Percentiles rank a stretch among this genome's conserved stretches.
phyloP scores from a whole-genome alignment of 352 stramenopile genomes.

The Pythium utonaiense region DNA sequence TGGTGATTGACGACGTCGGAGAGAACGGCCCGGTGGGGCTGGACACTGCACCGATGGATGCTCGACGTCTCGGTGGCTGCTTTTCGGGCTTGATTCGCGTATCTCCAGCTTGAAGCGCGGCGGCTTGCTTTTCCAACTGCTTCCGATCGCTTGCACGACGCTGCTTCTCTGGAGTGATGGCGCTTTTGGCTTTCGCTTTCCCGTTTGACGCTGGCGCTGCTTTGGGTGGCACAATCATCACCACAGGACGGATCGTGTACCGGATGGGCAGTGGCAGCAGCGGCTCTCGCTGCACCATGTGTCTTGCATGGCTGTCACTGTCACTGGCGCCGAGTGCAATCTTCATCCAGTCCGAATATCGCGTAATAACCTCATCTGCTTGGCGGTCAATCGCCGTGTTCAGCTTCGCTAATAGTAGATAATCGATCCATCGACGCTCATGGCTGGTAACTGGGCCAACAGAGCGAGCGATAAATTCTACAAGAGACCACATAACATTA shows the following conservation, averaged over 20 bases:
- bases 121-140: conserved; percentile 11
- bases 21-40: conserved; percentile 10
- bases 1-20: conserved; percentile 13
- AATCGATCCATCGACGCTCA: conserved; percentile 37
- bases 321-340: conserved; percentile 58
- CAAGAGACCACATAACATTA: conserved; percentile 3
- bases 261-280: conserved; percentile 53
- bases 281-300: conserved; percentile 19
- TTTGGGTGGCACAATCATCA: conserved; percentile 28
- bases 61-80: conserved; percentile 1
- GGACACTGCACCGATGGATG: neutral
- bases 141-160: neutral
- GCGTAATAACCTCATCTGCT: conserved; percentile 32
- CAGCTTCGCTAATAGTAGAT: conserved; percentile 53
- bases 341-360: conserved; percentile 77
- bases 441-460: conserved; percentile 30
- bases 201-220: neutral
- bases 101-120: conserved; percentile 5
- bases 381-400: conserved; percentile 34
- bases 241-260: conserved; percentile 53
- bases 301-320: conserved; percentile 10
- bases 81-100: conserved; percentile 11
- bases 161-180: conserved; percentile 1
- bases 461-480: conserved; percentile 52
- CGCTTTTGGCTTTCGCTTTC: conserved; percentile 9